Base-by-base conservation (phyloP, 495 filamentous ascomycete species). In the Aspergillus sclerotiicarbonarius region DNA sequence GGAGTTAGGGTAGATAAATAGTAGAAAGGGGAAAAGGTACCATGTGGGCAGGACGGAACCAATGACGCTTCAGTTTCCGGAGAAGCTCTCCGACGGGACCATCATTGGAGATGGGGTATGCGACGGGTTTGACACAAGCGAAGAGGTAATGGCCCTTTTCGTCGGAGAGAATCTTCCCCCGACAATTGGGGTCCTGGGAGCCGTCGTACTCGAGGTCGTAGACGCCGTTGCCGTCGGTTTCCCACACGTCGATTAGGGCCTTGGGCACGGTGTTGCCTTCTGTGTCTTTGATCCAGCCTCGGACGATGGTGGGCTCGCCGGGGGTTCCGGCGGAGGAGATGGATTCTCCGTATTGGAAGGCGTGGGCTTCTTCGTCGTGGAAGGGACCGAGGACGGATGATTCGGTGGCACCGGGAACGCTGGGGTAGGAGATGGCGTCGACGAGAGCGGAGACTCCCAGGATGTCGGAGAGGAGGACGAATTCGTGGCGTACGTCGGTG, bases 301-400 rank as follows among this genome's bases (percentile, higher is more conserved):
- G 8, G 85, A 83, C 10, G 92, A 80, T 62, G 86, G 82, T 9
- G 83, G 81, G 15, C 31, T 61, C 47, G 49, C 61, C 21, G 57
- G 54, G 9, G 62, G 64, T 61, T 88, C 87, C 71, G 25, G 88
- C 90, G 60, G 84, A 73, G 31, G 74, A 58, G 31, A 86, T 78
- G 15, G 70, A 61, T 15, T 85, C 78, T 0, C 89, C 89, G 60
- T 92, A 89, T 68, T 92, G 86, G 9, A 87, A 50, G 7, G 47
- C 32, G 31, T 50, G 47, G 25, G 47, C 47, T 18, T 50, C 47
- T 32, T 50, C 47, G 25, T 50, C 47, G 29, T 95, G 89, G 76
- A 93, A 95, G 13, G 90, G 90, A 0, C 90, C 90, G 0, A 93
- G 80, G 12, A 95, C 87, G 0, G 90, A 88, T 25, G 88, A 86